Conservation (phyloP, 768 basidiomycete genomes). For the Rickenella mellea region DNA sequence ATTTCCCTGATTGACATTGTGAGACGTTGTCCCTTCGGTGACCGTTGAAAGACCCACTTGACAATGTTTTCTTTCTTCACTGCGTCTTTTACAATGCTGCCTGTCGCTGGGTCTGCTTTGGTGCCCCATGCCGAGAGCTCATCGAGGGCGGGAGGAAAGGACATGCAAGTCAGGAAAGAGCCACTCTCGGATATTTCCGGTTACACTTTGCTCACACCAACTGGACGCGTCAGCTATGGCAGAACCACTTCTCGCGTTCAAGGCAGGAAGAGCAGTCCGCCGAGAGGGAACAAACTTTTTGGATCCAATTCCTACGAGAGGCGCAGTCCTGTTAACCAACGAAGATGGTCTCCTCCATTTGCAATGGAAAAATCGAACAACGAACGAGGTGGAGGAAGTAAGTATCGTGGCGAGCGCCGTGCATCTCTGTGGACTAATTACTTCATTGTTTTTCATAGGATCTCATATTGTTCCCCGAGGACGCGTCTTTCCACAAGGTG, state of each 20-base stretch:
- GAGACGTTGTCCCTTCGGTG: neutral
- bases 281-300: constrained; percentile 59
- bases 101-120: constrained; percentile 28
- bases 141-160: constrained; percentile 29
- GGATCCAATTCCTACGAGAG: constrained; percentile 60
- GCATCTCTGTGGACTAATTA: neutral
- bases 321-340: constrained; percentile 59
- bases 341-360: constrained; percentile 77
- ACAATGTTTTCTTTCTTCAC: constrained; percentile 69
- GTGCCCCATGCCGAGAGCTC: constrained; percentile 43
- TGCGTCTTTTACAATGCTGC: constrained; percentile 67
- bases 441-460: constrained; percentile 38
- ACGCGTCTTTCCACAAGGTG: constrained; percentile 76
- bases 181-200: too few relatives aligned
- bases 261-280: constrained; percentile 69
- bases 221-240: neutral
- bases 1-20: constrained; percentile 48
- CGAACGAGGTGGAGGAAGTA: constrained; percentile 55
- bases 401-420: constrained; percentile 1
- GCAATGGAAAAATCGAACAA: constrained; percentile 67
- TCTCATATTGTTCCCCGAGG: constrained; percentile 77
- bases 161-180: too few relatives aligned
- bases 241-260: constrained; percentile 33
- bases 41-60: constrained; percentile 39
- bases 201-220: too few relatives aligned